phyloP scores from a whole-genome alignment of 1,139 yeast genomes.

The Yamadazyma buinensis region DNA sequence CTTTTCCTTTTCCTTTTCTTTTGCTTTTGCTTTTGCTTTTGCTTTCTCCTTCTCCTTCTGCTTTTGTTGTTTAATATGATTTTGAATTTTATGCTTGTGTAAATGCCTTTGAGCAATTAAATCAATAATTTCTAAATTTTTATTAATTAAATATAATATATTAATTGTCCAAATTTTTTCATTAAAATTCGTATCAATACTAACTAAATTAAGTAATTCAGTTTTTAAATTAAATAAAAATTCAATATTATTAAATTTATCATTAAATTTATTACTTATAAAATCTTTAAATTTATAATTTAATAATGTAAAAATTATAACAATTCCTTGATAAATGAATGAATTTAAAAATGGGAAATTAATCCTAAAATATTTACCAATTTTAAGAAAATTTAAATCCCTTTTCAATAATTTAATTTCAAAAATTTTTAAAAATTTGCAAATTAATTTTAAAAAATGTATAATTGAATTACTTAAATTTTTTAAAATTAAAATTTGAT shows the following conservation, averaged over 20 bases:
- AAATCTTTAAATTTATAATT: constrained; percentile 41
- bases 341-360: constrained; percentile 47
- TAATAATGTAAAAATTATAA: constrained; percentile 47
- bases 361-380: constrained; percentile 33
- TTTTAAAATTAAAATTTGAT: constrained; percentile 22
- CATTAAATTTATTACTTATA: constrained; percentile 17
- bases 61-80: not conserved
- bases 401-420: constrained; percentile 17
- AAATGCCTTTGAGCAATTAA: constrained; percentile 18
- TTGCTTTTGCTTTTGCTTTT: not conserved
- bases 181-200: constrained; percentile 19
- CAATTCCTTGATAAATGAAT: constrained; percentile 49
- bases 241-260: constrained; percentile 15
- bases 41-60: not conserved
- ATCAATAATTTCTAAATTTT: constrained; percentile 29
- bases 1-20: not conserved
- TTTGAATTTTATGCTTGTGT: constrained; percentile 1
- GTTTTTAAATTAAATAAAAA: constrained; percentile 25
- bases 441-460: constrained; percentile 33
- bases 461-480: constrained; percentile 34
- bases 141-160: constrained; percentile 29
- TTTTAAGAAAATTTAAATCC: constrained; percentile 19
- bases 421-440: constrained; percentile 13
- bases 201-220: constrained; percentile 21
- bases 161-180: constrained; percentile 37